Evolutionary conservation across 306 rosid species (phyloP).

Genomic region (Castanea sativa): DNA sequence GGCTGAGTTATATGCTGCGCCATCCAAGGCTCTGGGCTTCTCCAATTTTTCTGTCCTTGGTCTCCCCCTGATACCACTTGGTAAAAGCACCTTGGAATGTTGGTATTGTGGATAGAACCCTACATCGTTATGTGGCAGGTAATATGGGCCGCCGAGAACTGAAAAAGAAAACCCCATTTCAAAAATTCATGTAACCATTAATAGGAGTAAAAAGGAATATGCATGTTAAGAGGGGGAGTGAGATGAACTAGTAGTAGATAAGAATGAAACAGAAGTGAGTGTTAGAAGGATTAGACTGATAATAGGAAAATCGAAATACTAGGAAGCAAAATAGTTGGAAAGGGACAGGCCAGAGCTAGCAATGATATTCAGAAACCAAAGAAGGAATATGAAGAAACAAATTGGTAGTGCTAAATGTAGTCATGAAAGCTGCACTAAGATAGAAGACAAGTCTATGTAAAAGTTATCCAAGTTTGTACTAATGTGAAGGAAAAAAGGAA

Average conservation of each 20-base stretch:
- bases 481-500: not conserved
- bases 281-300: not conserved
- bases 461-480: not conserved
- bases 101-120: constrained; percentile 34
- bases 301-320: not conserved
- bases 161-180: constrained; percentile 2
- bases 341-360: not conserved
- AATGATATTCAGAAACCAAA: not conserved
- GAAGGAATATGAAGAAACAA: not conserved
- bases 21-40: constrained; percentile 19
- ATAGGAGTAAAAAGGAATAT: not conserved
- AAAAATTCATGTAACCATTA: not conserved
- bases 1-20: constrained; percentile 13
- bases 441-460: too few relatives aligned
- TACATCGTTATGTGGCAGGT: constrained; percentile 42
- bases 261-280: not conserved
- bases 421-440: not conserved
- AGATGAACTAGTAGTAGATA: not conserved
- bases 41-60: constrained; percentile 21
- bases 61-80: constrained; percentile 34
- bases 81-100: constrained; percentile 31
- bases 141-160: constrained; percentile 58
- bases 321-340: not conserved
- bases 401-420: not conserved
- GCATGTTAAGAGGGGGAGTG: not conserved